phyloP scores from a whole-genome alignment of 176 grass and related monocot species.

The Musa acuminata region DNA sequence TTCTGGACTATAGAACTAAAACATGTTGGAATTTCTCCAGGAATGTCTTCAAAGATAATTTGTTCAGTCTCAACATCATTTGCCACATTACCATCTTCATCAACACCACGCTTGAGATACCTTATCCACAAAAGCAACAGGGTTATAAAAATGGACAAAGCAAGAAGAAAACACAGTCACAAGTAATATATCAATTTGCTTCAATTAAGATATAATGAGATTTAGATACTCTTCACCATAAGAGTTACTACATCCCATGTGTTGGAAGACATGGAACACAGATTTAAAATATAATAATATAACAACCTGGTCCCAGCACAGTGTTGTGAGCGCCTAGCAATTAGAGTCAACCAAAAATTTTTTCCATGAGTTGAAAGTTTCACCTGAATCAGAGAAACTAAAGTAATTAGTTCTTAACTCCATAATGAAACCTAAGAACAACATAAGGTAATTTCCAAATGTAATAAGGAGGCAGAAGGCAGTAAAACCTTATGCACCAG shows the following conservation, averaged over 20 bases:
- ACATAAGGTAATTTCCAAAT: background rate
- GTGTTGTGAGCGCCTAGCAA: slow-evolving; percentile 84
- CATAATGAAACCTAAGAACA: background rate
- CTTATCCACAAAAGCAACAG: slow-evolving; percentile 30
- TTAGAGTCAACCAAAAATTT: slow-evolving; percentile 71
- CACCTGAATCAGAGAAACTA: slow-evolving; percentile 36
- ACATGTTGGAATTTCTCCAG: slow-evolving; percentile 36
- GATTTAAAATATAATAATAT: slow-evolving; percentile 5
- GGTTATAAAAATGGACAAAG: background rate
- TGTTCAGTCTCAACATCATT: slow-evolving; percentile 99
- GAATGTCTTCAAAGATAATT: slow-evolving; percentile 60
- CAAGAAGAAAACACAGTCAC: background rate
- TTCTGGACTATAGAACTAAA: slow-evolving; percentile 92
- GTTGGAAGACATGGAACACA: background rate
- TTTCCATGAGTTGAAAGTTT: slow-evolving; percentile 61
- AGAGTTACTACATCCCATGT: background rate
- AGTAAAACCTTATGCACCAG: no score
- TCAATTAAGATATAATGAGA: background rate
- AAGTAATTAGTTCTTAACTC: background rate
- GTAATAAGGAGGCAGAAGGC: no score
- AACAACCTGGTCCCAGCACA: slow-evolving; percentile 87
- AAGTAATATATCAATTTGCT: background rate
- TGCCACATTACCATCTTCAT: slow-evolving; percentile 76
- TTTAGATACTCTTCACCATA: background rate
- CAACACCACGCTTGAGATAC: slow-evolving; percentile 88